Base-by-base conservation (phyloP, 345 rosid species). In the Gossypium sturtianum region DNA sequence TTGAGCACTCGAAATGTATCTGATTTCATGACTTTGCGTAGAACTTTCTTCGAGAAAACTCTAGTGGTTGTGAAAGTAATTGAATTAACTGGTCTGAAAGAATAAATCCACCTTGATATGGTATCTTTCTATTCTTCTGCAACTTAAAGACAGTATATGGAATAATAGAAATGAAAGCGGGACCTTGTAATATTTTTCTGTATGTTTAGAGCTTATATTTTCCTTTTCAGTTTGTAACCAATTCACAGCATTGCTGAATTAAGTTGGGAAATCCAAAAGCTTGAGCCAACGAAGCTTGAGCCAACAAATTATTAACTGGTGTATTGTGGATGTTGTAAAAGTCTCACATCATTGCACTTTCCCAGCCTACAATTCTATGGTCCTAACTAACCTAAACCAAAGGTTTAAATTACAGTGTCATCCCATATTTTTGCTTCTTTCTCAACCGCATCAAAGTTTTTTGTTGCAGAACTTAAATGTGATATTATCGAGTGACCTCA, bases 191-290 rank as follows among this genome's bases (percentile, higher is more conserved):
- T 41, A 7, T 10, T 64, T 29, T 65, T 43, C 7, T 44, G 29
- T 44, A 19, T 6, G 41, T 19, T 65, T 65, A 66, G 60, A 19
- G 9, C 60, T 56, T 19, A 19, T 66, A 66, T 45, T 66, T 15
- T 12, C 34, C 8, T 20, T 44, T 66, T 65, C 29, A 4, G 16
- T 43, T 65, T 19, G 51, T 20, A 61, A 20, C n/a, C 16, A 20
- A 66, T 66, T 66, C 15, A 12, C 38, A 22, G 56, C 38, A 53
- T 47, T 66, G 71, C 51, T 66, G 56, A 45, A 66, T 66, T 66
- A 47, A 22, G 54, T 45, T 45, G 56, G 71, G 47, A 66, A 66
- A 9, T 45, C 13, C 16, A 17, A 66, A 12, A 22, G 38, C 38
- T 12, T 66, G 47, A 22, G 22, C 11, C 12, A 2, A 22, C 9